These are phyloP conservation scores for Russula olivacea DNA, from an alignment of 768 basidiomycete species.

Conservation along the genomic window DNA sequence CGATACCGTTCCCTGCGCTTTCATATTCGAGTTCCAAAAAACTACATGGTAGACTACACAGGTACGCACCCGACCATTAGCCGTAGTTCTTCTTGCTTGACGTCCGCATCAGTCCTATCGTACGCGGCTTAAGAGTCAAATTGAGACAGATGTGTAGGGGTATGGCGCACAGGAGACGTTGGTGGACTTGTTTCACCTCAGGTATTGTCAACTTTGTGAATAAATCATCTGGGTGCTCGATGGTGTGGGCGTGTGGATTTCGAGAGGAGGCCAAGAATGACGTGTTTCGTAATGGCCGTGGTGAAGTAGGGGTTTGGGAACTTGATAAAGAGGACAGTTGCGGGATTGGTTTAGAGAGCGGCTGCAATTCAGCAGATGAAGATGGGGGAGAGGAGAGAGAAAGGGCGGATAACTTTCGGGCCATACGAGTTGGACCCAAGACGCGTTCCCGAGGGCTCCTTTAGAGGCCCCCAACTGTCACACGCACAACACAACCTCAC, in stretches of 20 bases:
- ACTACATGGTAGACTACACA: neutral
- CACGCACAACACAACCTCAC: neutral
- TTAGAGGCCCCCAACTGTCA: neutral
- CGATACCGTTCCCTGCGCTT: slow-evolving; percentile 84
- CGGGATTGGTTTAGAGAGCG: slow-evolving; percentile 1
- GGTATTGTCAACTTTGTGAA: slow-evolving; percentile 65
- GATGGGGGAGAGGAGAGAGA: slow-evolving; percentile 32
- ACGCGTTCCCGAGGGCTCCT: neutral
- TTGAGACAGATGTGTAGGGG: neutral
- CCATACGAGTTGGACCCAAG: slow-evolving; percentile 30
- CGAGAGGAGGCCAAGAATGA: slow-evolving; percentile 2
- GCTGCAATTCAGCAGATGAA: slow-evolving; percentile 3
- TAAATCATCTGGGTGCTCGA: slow-evolving; percentile 62
- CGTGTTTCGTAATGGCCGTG: slow-evolving; percentile 19
- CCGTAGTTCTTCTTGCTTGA: slow-evolving; percentile 81
- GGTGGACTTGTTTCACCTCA: slow-evolving; percentile 62
- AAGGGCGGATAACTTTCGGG: slow-evolving; percentile 36
- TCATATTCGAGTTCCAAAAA: slow-evolving; percentile 39
- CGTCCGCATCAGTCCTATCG: slow-evolving; percentile 56
- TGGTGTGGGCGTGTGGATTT: neutral
- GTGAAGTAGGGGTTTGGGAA: slow-evolving; percentile 18
- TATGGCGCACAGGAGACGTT: slow-evolving; percentile 54
- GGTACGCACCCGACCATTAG: slow-evolving; percentile 86
- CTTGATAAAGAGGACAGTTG: slow-evolving; percentile 10
- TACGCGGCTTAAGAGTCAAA: slow-evolving; percentile 7